Evolutionary conservation across 768 basidiomycete species (phyloP), one percentile per base, ranked within the genome.

Genomic region (Galerina sulciceps): DNA sequence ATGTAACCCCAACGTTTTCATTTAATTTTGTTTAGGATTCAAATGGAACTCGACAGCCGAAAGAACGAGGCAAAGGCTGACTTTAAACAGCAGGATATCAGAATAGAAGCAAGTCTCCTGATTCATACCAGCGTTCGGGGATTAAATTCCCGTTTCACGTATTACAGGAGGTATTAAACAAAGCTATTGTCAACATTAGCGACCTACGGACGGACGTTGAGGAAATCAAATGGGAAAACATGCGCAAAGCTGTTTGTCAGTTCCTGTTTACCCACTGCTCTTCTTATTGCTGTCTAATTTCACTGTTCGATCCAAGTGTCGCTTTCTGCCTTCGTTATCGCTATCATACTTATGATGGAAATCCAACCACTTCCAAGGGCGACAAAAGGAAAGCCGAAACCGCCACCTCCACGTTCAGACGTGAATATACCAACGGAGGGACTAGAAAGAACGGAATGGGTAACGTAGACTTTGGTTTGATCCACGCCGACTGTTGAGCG

Each of bases 21-120:
- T 46, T 42, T 64, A 44, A 58, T 51, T 14, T 26, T 50, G 43
- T 48, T n/a, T 42, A 97, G 95, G 68, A 93, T 96, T 50, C 95
- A 98, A 73, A 94, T 99, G 88, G 97, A 99, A 55, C 81, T 98
- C 59, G 94, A 96, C 67, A 94, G 88, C 61, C 83, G 96, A 57
- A 98, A 95, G 79, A 93, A 90, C 63, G 97, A 99, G 70, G 85
- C 88, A 13, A 90, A 88, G 68, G 81, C 87, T 1, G 95, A 98
- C 51, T 68, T 92, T 58, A 96, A 95, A 73, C 83, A 81, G 53
- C 87, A 89, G 65, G 94, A 94, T 65, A 90, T 98, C 59, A 76
- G 79, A 36, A 93, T 96, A 38, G 93, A 94, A 82, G 92, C 90
- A 41, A 26, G 58, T 41, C 23, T 49, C 17, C 78, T 69, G 3